phyloP scores from a whole-genome alignment of 495 filamentous ascomycete species.

The Penicillium simplicissimum region DNA sequence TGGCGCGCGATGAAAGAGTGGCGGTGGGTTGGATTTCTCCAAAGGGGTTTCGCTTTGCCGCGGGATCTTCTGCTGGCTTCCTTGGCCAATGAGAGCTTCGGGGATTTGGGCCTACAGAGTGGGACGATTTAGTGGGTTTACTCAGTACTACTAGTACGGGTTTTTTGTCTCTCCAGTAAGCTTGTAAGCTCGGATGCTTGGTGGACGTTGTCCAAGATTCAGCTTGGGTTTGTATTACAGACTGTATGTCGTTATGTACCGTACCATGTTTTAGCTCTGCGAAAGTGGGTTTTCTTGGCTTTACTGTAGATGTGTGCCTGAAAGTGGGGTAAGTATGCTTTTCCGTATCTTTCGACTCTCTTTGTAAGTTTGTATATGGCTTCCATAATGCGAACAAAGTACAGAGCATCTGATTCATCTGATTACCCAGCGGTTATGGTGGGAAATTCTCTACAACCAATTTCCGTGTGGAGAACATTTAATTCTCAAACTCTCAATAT shows the following conservation, averaged over 20 bases:
- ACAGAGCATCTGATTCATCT: not conserved
- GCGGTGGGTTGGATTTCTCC: conserved; percentile 6
- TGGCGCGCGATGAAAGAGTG: conserved; percentile 19
- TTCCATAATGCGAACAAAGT: not conserved
- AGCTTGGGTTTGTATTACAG: not conserved
- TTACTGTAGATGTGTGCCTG: not conserved
- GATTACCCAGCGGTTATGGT: too few relatives aligned
- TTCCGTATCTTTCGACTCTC: not conserved
- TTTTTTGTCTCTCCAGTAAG: not conserved
- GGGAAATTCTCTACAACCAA: not conserved
- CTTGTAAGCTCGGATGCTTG: not conserved
- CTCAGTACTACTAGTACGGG: not conserved
- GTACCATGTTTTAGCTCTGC: too few relatives aligned
- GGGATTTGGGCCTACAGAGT: not conserved
- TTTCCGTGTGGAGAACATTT: not conserved
- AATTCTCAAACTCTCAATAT: not conserved
- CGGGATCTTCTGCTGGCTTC: conserved; percentile 14
- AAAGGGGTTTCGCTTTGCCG: conserved; percentile 9
- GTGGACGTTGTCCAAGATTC: not conserved
- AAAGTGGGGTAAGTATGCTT: not conserved
- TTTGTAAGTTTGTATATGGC: not conserved
- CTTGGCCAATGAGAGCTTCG: conserved; percentile 5
- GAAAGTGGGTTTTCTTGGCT: not conserved
- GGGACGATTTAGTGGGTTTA: not conserved
- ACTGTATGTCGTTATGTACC: too few relatives aligned